Percentiles rank a stretch among this genome's conserved stretches.
Conservation (phyloP, 768 basidiomycete genomes). For the Pholiota conissans region DNA sequence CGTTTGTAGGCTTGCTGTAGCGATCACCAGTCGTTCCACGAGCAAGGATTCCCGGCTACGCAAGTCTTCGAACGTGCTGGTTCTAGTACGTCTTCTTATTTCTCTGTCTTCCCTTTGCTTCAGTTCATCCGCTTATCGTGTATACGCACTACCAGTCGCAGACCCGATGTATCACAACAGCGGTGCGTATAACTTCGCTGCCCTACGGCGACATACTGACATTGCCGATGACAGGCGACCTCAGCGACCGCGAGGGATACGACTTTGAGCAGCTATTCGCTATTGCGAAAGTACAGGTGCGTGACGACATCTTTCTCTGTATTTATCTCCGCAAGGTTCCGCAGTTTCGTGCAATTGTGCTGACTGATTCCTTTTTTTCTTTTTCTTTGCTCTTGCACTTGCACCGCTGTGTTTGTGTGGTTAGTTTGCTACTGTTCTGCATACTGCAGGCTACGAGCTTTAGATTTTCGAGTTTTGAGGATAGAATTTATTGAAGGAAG, state of each 20-base stretch:
- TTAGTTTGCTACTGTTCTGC: slow-evolving; percentile 70
- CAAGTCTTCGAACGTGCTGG: slow-evolving; percentile 89
- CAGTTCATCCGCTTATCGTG: no score
- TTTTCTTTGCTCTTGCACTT: background rate
- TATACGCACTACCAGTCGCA: slow-evolving; percentile 48
- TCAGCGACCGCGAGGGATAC: slow-evolving; percentile 78
- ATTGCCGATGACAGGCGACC: slow-evolving; percentile 58
- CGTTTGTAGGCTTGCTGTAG: slow-evolving; percentile 75
- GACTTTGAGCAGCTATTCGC: slow-evolving; percentile 80
- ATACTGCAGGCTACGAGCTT: slow-evolving; percentile 63
- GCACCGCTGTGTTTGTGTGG: no score
- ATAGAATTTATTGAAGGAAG: background rate
- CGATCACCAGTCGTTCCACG: slow-evolving; percentile 87
- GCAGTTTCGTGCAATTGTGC: no score
- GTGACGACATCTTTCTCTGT: slow-evolving; percentile 14
- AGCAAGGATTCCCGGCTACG: slow-evolving; percentile 83
- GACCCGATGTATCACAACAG: slow-evolving; percentile 92
- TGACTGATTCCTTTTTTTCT: no score
- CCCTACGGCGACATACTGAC: no score
- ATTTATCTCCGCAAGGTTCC: background rate
- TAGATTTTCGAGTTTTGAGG: background rate
- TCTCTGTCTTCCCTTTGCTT: background rate
- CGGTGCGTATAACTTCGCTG: slow-evolving; percentile 44
- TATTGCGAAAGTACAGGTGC: slow-evolving; percentile 86
- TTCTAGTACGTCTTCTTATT: slow-evolving; percentile 43